Percentiles rank a stretch among this genome's conserved stretches.
Evolutionary conservation across 2,329 filamentous ascomycete species (phyloP).

Genomic region (Neonectria coccinea): DNA sequence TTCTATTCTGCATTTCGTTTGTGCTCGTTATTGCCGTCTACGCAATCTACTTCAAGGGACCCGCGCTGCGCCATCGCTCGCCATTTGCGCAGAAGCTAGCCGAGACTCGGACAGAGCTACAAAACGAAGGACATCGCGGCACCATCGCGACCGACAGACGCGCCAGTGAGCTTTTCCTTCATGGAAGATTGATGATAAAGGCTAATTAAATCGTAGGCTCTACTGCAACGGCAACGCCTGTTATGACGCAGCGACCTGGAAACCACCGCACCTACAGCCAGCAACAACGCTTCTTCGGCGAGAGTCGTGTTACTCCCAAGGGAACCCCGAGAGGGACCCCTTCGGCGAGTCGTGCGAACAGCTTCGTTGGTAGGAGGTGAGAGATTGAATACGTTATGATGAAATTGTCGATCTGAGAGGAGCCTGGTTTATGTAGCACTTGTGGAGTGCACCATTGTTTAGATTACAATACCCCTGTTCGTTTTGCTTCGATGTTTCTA

Average conservation of each 20-base stretch:
- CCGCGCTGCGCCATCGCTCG: slow-evolving; percentile 68
- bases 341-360: slow-evolving; percentile 48
- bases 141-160: slow-evolving; percentile 45
- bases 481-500: too few relatives aligned
- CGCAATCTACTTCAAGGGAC: slow-evolving; percentile 74
- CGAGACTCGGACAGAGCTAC: slow-evolving; percentile 51
- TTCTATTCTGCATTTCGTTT: slow-evolving; percentile 72
- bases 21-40: slow-evolving; percentile 73
- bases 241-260: slow-evolving; percentile 30
- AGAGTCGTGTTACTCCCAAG: slow-evolving; percentile 55
- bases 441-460: neutral
- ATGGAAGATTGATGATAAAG: neutral
- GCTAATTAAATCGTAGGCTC: slow-evolving; percentile 42
- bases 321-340: slow-evolving; percentile 54
- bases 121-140: slow-evolving; percentile 46
- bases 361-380: slow-evolving; percentile 7
- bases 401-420: neutral
- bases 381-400: neutral
- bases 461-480: neutral
- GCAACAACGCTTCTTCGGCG: slow-evolving; percentile 56
- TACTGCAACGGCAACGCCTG: slow-evolving; percentile 12
- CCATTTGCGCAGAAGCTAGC: slow-evolving; percentile 74
- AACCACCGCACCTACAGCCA: slow-evolving; percentile 52
- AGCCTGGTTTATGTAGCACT: neutral
- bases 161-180: slow-evolving; percentile 42